Evolutionary conservation across 768 basidiomycete species (phyloP), one percentile per base, ranked within the genome.

Genomic region (Dendrothele bispora): DNA sequence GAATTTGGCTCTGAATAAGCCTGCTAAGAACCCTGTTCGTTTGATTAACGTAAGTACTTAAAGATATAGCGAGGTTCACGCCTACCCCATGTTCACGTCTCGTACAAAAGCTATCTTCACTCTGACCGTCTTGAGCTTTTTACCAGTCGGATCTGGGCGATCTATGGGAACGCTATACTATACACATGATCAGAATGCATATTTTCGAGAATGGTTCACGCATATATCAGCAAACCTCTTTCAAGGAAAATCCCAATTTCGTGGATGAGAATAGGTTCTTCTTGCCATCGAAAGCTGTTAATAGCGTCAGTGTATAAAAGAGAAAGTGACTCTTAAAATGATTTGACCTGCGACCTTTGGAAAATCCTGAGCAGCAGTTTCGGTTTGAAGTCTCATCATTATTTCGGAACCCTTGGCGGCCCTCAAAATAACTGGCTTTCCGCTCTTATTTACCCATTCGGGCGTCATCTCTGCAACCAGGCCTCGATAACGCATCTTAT

Each of bases 261-360:
- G 39, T 22, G 27, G 53, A 56, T 2, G 65, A 63, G 28, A 56
- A 69, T 0, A 69, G 39, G 38, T 69, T 69, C 34, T 62, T 61
- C 43, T 64, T 62, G 6, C 67, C 67, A 43, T 67, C 67, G 41
- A 52, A 69, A 2, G 65, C 67, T 69, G 17, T 8, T 2, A 43
- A 2, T 2, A 36, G n/a, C 30, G n/a, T 40, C n/a, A 22, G 4
- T 22, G n/a, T 15, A 15, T 40, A 18, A 11, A 26, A 15, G 18
- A 25, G 11, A 49, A 4, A 8, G 5, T 14, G 18, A 25, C 3
- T 4, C 17, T 18, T 5, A 11, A 39, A n/a, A 42, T 6, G 22
- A 28, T 14, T 56, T 49, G 17, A 61, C 63, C 65, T 22, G 58
- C 66, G 7, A 55, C 43, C 7, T 58, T 58, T 6, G 41, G 50